These are phyloP conservation scores for Mycosphaerelloides madeirae DNA, from an alignment of 2,329 filamentous ascomycete species.

Conservation along the genomic window DNA sequence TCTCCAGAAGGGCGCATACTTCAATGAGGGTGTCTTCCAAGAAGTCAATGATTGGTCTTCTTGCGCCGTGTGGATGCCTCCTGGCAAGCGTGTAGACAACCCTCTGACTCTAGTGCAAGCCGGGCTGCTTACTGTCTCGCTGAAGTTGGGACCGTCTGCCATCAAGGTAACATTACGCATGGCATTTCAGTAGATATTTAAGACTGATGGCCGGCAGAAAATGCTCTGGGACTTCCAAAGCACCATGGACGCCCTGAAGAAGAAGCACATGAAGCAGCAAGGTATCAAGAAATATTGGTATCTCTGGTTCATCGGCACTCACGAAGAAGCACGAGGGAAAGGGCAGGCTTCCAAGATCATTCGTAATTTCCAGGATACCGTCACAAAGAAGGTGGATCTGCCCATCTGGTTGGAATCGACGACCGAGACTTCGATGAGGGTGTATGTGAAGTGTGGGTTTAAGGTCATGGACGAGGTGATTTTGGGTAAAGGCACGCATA, in stretches of 20 bases:
- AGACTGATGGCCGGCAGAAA: conserved; percentile 5
- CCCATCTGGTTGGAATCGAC: conserved; percentile 29
- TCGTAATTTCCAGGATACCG: conserved; percentile 9
- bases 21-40: conserved; percentile 22
- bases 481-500: conserved; percentile 21
- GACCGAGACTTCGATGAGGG: conserved; percentile 16
- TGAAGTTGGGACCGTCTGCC: conserved; percentile 21
- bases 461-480: conserved; percentile 13
- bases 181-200: too few relatives aligned
- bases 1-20: conserved; percentile 19
- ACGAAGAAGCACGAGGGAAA: conserved; percentile 14
- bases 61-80: conserved; percentile 21
- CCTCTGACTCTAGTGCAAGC: conserved; percentile 18
- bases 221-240: conserved; percentile 26
- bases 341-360: conserved; percentile 21
- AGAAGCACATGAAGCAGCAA: conserved; percentile 6
- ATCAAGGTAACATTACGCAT: background rate
- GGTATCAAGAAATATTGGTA: conserved; percentile 20
- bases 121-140: conserved; percentile 15
- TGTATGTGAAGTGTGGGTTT: conserved; percentile 25
- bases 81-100: conserved; percentile 24
- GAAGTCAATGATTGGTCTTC: conserved; percentile 20
- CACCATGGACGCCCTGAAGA: conserved; percentile 14
- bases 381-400: conserved; percentile 8
- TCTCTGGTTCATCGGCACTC: conserved; percentile 26